phyloP scores from a whole-genome alignment of 2,329 filamentous ascomycete genomes.

The Clonostachys byssicola region DNA sequence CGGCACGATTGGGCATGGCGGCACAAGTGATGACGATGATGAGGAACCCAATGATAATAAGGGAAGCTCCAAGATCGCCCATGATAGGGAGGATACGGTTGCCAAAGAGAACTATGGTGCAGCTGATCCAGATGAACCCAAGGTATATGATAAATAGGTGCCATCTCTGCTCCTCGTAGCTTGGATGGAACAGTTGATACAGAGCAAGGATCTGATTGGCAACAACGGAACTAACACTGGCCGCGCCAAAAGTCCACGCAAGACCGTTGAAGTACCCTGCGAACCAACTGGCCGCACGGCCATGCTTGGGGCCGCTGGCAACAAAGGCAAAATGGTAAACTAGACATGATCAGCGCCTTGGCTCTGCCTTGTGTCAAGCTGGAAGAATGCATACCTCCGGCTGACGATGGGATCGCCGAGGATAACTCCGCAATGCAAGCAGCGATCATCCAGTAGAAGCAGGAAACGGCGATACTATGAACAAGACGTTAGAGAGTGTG shows the following conservation, averaged over 20 bases:
- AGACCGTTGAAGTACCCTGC: slow-evolving; percentile 41
- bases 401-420: slow-evolving; percentile 56
- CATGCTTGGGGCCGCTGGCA: slow-evolving; percentile 45
- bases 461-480: slow-evolving; percentile 30
- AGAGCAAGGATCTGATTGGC: slow-evolving; percentile 34
- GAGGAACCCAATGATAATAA: slow-evolving; percentile 45
- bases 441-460: slow-evolving; percentile 54
- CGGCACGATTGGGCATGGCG: slow-evolving; percentile 39
- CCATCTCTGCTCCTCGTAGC: slow-evolving; percentile 28
- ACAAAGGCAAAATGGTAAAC: slow-evolving; percentile 60
- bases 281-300: slow-evolving; percentile 41
- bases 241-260: slow-evolving; percentile 31
- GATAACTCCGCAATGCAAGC: slow-evolving; percentile 57
- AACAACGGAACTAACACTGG: slow-evolving; percentile 32
- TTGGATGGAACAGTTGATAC: slow-evolving; percentile 32
- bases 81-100: slow-evolving; percentile 47
- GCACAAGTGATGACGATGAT: slow-evolving; percentile 51
- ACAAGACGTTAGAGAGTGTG: no score
- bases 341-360: no score
- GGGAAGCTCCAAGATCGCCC: slow-evolving; percentile 46
- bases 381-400: no score
- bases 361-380: no score
- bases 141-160: slow-evolving; percentile 37
- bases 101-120: slow-evolving; percentile 41
- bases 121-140: slow-evolving; percentile 30